phyloP scores from a whole-genome alignment of 345 rosid species.

The Kernera saxatilis region DNA sequence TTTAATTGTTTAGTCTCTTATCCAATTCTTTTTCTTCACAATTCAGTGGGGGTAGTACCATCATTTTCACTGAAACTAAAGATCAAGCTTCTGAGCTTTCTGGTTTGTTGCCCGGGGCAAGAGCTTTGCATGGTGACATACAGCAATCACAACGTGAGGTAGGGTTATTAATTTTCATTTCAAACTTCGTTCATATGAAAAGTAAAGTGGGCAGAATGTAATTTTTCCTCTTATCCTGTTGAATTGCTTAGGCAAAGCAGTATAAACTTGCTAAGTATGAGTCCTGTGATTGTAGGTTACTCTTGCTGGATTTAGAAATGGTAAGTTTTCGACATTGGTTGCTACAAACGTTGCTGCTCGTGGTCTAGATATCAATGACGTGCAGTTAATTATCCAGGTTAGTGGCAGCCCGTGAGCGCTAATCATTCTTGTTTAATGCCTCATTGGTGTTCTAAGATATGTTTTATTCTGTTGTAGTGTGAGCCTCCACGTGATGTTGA shows the following conservation, averaged over 20 bases:
- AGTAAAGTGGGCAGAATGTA: background rate
- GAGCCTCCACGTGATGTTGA: constrained; percentile 99
- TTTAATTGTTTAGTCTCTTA: background rate
- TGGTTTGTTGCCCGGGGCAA: constrained; percentile 78
- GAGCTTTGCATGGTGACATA: constrained; percentile 91
- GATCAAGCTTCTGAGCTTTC: constrained; percentile 89
- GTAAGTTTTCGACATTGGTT: constrained; percentile 81
- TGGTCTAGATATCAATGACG: constrained; percentile 95
- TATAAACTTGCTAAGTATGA: background rate
- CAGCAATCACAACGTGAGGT: constrained; percentile 96
- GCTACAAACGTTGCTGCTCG: constrained; percentile 98
- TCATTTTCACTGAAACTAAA: constrained; percentile 85
- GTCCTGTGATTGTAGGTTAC: constrained; percentile 53
- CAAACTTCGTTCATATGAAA: background rate
- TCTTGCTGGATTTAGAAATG: constrained; percentile 82
- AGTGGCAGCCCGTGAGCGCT: background rate
- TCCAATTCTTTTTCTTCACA: background rate
- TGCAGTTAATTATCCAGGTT: constrained; percentile 95
- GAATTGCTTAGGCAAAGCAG: background rate
- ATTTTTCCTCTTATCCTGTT: background rate
- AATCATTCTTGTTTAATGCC: background rate
- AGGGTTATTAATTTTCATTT: background rate
- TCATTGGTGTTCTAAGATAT: background rate
- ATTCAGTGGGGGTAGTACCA: constrained; percentile 88
- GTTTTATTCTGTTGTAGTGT: constrained; percentile 44